Conservation (phyloP, 2,329 filamentous ascomycete genomes). For the Tolypocladium amazonense region DNA sequence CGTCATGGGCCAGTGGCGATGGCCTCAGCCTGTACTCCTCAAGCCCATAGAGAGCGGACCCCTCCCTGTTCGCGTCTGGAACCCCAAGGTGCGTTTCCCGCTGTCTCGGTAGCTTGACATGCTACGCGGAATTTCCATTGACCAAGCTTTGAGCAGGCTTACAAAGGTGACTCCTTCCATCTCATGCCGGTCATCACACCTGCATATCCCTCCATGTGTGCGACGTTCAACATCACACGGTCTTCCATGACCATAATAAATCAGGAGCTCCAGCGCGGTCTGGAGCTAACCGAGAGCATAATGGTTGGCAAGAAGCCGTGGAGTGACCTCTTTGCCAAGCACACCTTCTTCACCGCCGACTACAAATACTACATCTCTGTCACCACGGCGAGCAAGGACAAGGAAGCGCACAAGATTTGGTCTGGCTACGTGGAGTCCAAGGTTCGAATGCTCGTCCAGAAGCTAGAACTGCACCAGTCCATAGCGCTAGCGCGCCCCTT, state of each 20-base stretch:
- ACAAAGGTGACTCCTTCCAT: constrained; percentile 72
- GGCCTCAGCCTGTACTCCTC: constrained; percentile 86
- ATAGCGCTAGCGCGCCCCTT: constrained; percentile 83
- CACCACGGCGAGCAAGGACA: constrained; percentile 69
- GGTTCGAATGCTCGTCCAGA: constrained; percentile 72
- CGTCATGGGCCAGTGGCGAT: constrained; percentile 83
- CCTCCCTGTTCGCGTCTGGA: constrained; percentile 82
- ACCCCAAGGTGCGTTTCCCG: constrained; percentile 58
- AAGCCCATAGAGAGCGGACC: constrained; percentile 79
- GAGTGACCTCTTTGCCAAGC: constrained; percentile 81
- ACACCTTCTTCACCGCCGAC: constrained; percentile 84
- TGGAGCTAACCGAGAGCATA: constrained; percentile 69
- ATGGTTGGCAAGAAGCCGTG: constrained; percentile 66
- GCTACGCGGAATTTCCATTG: constrained; percentile 4
- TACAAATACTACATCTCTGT: constrained; percentile 96
- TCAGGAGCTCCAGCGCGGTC: constrained; percentile 68
- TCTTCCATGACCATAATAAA: constrained; percentile 81
- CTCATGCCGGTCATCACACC: constrained; percentile 98
- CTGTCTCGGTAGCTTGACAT: not conserved
- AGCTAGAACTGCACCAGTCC: constrained; percentile 68
- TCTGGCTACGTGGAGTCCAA: constrained; percentile 91
- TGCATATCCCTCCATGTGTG: constrained; percentile 95
- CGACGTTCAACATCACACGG: constrained; percentile 84
- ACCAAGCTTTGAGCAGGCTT: constrained; percentile 39
- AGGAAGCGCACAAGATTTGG: constrained; percentile 79